A percentile compares a stretch with the other conserved stretches of the same genome.
These are phyloP conservation scores for Botrytis pseudocinerea DNA, from an alignment of 2,329 filamentous ascomycete species.

Conservation along the genomic window DNA sequence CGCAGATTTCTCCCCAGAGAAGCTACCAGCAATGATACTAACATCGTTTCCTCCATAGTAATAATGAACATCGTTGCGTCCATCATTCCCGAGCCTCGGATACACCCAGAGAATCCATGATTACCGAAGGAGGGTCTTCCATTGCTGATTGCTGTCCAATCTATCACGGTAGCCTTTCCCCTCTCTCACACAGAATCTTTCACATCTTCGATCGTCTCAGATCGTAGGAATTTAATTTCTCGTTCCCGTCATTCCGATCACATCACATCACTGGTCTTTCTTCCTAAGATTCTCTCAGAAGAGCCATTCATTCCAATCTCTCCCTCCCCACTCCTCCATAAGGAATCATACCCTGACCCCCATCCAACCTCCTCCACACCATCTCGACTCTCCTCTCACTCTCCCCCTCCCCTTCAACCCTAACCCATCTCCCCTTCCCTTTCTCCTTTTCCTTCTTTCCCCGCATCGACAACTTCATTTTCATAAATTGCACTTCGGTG, in stretches of 20 bases:
- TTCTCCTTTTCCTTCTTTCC: neutral
- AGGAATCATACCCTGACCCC: slow-evolving; percentile 19
- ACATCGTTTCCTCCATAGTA: neutral
- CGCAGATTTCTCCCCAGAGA: neutral
- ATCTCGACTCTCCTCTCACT: slow-evolving; percentile 15
- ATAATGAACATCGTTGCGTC: neutral
- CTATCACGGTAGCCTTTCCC: neutral
- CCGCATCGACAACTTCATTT: neutral
- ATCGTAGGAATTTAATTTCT: neutral
- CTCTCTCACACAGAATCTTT: neutral
- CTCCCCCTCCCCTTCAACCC: slow-evolving; percentile 19
- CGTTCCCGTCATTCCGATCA: neutral
- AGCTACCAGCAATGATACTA: neutral
- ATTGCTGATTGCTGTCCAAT: neutral
- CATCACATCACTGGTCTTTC: neutral
- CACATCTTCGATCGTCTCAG: neutral
- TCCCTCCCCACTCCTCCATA: slow-evolving; percentile 19
- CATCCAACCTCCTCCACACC: slow-evolving; percentile 23
- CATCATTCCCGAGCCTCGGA: neutral
- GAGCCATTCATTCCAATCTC: slow-evolving; percentile 10
- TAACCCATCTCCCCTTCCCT: slow-evolving; percentile 16
- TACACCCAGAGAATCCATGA: neutral
- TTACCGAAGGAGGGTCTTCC: neutral
- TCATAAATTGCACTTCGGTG: slow-evolving; percentile 17
- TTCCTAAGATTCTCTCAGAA: neutral